A percentile compares a stretch with the other conserved stretches of the same genome.
These are phyloP conservation scores for Silene latifolia DNA, from an alignment of 148 eudicot species.

Conservation along the genomic window DNA sequence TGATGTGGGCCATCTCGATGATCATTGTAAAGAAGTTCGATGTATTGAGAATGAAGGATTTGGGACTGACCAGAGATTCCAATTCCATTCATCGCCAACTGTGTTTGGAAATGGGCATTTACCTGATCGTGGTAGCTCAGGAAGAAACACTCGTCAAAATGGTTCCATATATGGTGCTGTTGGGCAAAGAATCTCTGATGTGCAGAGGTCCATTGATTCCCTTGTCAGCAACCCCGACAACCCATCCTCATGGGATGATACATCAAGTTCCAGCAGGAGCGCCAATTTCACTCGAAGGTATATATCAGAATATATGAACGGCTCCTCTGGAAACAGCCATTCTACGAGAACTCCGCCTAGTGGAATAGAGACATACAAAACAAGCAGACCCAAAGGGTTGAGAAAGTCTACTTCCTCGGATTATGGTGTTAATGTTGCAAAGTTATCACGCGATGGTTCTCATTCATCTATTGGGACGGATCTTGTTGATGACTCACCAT, in stretches of 20 bases:
- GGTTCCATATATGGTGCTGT: conserved; percentile 37
- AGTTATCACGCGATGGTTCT: conserved; percentile 60
- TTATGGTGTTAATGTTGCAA: conserved; percentile 43
- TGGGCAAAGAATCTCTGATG: conserved; percentile 52
- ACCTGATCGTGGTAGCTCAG: conserved; percentile 25
- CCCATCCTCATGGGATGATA: conserved; percentile 34
- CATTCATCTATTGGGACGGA: conserved; percentile 61
- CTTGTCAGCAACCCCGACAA: conserved; percentile 41
- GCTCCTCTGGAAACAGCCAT: conserved; percentile 35
- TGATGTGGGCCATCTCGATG: conserved; percentile 42
- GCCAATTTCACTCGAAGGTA: conserved; percentile 42
- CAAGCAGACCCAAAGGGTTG: conserved; percentile 63
- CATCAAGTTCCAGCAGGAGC: conserved; percentile 41
- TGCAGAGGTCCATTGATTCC: conserved; percentile 57
- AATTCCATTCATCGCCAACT: conserved; percentile 25
- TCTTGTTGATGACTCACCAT: conserved; percentile 42
- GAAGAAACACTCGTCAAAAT: conserved; percentile 35
- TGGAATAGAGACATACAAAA: conserved; percentile 47
- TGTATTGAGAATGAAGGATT: conserved; percentile 71
- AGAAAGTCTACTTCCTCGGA: conserved; percentile 41
- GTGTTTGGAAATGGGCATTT: conserved; percentile 22
- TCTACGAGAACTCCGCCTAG: conserved; percentile 69
- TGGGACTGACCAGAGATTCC: conserved; percentile 24
- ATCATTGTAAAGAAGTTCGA: conserved; percentile 69
- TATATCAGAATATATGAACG: conserved; percentile 38